A percentile compares a stretch with the other conserved stretches of the same genome.
Evolutionary conservation across 192 early-diverging fungal species (phyloP).

Genomic region (Coemansia sp.): DNA sequence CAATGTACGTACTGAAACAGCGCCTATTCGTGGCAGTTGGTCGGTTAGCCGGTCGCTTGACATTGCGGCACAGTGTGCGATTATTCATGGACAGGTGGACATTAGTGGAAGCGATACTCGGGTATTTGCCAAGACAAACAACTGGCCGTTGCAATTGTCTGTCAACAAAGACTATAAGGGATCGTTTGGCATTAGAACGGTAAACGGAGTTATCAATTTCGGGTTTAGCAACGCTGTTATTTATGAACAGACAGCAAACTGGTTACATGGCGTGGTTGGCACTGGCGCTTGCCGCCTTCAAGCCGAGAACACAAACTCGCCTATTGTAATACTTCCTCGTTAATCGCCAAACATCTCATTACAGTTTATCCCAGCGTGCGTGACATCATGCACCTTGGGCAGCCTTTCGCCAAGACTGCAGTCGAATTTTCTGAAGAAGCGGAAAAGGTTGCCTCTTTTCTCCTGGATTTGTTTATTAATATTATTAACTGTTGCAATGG

Average conservation of each 20-base stretch:
- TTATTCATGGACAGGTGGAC: conserved; percentile 2
- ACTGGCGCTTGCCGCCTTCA: conserved; percentile 2
- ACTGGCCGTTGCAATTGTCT: conserved; percentile 7
- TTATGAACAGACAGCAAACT: not conserved
- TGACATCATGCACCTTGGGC: not conserved
- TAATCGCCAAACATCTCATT: not conserved
- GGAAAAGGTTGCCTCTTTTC: not conserved
- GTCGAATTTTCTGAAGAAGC: not conserved
- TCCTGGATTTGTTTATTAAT: not conserved
- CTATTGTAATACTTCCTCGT: not conserved
- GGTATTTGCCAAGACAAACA: not conserved
- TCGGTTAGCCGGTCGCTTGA: not conserved
- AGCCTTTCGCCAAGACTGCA: not conserved
- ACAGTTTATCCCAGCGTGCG: not conserved
- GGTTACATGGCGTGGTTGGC: not conserved
- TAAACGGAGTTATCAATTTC: not conserved
- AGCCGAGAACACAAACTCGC: not conserved
- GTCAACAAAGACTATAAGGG: not conserved
- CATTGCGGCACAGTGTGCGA: not conserved
- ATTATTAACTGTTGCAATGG: not conserved
- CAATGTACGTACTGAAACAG: not conserved
- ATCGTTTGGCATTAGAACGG: not conserved
- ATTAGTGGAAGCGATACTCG: not conserved
- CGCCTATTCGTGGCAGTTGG: conserved; percentile 2
- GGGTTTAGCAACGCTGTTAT: not conserved